Conservation (phyloP, 257 asterid genomes). For the Dorcoceras hygrometricum region DNA sequence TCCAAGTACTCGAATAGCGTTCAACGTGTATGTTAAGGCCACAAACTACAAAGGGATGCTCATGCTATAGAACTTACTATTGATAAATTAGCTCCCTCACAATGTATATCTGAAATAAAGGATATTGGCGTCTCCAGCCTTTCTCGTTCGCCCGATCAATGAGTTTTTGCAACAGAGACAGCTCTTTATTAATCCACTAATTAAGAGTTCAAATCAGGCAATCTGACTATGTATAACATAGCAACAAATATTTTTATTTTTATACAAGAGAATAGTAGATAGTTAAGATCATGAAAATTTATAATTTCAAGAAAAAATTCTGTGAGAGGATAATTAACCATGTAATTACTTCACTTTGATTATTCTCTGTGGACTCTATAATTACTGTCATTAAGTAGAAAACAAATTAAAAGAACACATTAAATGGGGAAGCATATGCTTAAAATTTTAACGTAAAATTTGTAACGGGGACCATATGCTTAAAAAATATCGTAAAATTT, state of each 20-base stretch:
- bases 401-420: background rate
- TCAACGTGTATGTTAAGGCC: constrained; percentile 37
- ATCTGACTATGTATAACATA: background rate
- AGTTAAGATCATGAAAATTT: background rate
- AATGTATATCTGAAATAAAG: constrained; percentile 13
- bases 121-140: constrained; percentile 55
- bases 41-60: constrained; percentile 13
- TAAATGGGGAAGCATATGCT: too few relatives aligned
- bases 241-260: background rate
- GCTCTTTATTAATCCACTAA: constrained; percentile 47
- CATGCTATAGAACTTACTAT: background rate
- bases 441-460: background rate
- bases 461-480: too few relatives aligned
- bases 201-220: background rate
- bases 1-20: constrained; percentile 42
- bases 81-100: background rate
- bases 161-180: constrained; percentile 29
- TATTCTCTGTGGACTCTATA: too few relatives aligned
- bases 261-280: background rate
- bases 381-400: background rate
- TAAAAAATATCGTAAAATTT: background rate
- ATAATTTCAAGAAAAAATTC: background rate
- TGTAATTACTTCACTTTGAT: background rate
- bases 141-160: constrained; percentile 42
- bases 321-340: background rate